Evolutionary conservation across 2,329 filamentous ascomycete species (phyloP).

Genomic region (Stachybotrys elegans): DNA sequence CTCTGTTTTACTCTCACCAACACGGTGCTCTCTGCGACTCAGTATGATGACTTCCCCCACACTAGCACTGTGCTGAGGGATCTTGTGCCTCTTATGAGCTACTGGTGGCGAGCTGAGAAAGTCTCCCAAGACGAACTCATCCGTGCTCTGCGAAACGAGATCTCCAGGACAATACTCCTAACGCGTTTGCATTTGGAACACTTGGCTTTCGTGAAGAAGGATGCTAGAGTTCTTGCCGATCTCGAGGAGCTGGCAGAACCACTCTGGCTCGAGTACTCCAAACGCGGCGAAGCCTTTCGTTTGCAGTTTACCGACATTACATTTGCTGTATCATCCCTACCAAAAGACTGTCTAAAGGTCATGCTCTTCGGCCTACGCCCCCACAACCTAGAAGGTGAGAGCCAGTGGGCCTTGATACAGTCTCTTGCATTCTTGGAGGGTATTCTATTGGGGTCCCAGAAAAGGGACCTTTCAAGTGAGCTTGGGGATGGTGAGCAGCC

Average conservation of each 20-base stretch:
- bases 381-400: constrained; percentile 50
- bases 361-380: constrained; percentile 48
- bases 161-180: constrained; percentile 68
- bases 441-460: constrained; percentile 29
- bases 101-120: constrained; percentile 73
- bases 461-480: constrained; percentile 14
- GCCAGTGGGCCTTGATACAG: constrained; percentile 56
- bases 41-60: constrained; percentile 63
- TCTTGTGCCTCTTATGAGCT: constrained; percentile 65
- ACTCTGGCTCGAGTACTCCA: constrained; percentile 75
- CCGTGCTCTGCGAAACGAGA: constrained; percentile 66
- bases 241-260: constrained; percentile 64
- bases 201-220: constrained; percentile 39
- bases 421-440: constrained; percentile 54
- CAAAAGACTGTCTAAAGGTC: constrained; percentile 40
- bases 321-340: constrained; percentile 43
- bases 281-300: constrained; percentile 62
- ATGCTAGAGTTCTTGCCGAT: constrained; percentile 33
- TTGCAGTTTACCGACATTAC: constrained; percentile 74
- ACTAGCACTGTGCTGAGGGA: constrained; percentile 54
- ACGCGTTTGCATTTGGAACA: constrained; percentile 59
- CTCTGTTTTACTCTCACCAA: constrained; percentile 74
- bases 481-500: constrained; percentile 37
- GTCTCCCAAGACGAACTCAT: constrained; percentile 55
- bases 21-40: constrained; percentile 56